Conservation (phyloP, 2,329 filamentous ascomycete genomes). For the Fusarium albosuccineum region DNA sequence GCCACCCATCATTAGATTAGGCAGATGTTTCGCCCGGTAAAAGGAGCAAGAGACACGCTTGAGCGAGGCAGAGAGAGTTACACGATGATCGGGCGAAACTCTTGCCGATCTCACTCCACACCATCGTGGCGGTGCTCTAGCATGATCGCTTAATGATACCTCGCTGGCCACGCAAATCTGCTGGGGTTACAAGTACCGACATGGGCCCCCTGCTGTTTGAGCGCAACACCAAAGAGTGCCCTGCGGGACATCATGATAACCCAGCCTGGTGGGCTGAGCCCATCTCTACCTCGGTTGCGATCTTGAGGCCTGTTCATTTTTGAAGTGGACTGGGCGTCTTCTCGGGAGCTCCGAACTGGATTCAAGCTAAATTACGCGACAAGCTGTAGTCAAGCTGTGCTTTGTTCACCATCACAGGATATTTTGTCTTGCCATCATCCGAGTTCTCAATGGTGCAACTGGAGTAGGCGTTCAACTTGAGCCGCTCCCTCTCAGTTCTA, state of each 20-base stretch:
- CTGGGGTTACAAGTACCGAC: neutral
- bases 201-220: neutral
- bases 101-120: slow-evolving; percentile 11
- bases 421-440: too few relatives aligned
- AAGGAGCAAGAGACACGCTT: neutral
- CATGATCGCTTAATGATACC: too few relatives aligned
- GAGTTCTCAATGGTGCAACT: too few relatives aligned
- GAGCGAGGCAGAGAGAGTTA: neutral
- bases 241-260: neutral
- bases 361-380: neutral
- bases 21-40: too few relatives aligned
- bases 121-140: slow-evolving; percentile 5
- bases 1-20: too few relatives aligned
- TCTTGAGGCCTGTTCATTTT: neutral
- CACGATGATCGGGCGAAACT: slow-evolving; percentile 6
- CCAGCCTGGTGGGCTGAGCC: slow-evolving; percentile 2
- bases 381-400: neutral
- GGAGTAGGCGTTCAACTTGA: too few relatives aligned
- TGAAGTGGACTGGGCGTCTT: neutral
- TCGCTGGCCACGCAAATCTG: too few relatives aligned
- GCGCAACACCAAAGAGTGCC: neutral
- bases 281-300: slow-evolving; percentile 17
- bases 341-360: neutral
- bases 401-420: neutral
- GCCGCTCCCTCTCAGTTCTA: neutral